These are phyloP conservation scores for Tetradesmus obliquus DNA, from an alignment of 139 green algal genomes.

Conservation along the genomic window DNA sequence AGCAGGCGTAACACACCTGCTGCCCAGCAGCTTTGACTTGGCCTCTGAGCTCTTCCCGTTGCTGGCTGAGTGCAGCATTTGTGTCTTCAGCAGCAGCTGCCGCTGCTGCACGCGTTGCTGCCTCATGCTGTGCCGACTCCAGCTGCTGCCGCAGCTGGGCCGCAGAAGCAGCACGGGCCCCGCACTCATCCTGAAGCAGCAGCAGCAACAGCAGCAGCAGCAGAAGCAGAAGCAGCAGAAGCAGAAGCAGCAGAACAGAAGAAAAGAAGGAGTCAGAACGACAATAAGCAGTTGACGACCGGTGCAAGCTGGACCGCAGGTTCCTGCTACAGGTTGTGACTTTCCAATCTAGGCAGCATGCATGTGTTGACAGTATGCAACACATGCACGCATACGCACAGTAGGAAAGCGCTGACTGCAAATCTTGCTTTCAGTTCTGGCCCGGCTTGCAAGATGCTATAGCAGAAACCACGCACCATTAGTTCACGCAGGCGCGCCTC, in stretches of 20 bases:
- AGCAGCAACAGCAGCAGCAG: not conserved
- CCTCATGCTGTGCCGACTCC: slow-evolving; percentile 27
- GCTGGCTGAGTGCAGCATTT: not conserved
- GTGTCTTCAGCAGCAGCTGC: slow-evolving; percentile 4
- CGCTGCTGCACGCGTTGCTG: not conserved
- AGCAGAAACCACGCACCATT: slow-evolving; percentile 42
- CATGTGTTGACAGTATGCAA: no score
- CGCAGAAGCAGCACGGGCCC: not conserved
- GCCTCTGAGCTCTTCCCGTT: slow-evolving; percentile 48
- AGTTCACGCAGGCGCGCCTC: slow-evolving; percentile 58
- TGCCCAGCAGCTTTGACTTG: slow-evolving; percentile 7
- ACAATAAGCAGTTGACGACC: no score
- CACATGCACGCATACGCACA: no score
- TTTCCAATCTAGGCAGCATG: no score
- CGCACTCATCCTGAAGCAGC: slow-evolving; percentile 18
- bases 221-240: no score
- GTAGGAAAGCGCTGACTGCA: no score
- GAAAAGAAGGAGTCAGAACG: no score
- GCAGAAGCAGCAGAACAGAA: no score
- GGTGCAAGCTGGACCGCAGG: no score
- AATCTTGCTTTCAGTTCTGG: no score
- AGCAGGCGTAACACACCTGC: not conserved
- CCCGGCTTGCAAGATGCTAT: not conserved
- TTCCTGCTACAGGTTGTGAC: no score
- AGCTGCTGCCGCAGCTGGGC: slow-evolving; percentile 21